Conservation (phyloP, 2,329 filamentous ascomycete species). For the Teratosphaeria viscida region DNA sequence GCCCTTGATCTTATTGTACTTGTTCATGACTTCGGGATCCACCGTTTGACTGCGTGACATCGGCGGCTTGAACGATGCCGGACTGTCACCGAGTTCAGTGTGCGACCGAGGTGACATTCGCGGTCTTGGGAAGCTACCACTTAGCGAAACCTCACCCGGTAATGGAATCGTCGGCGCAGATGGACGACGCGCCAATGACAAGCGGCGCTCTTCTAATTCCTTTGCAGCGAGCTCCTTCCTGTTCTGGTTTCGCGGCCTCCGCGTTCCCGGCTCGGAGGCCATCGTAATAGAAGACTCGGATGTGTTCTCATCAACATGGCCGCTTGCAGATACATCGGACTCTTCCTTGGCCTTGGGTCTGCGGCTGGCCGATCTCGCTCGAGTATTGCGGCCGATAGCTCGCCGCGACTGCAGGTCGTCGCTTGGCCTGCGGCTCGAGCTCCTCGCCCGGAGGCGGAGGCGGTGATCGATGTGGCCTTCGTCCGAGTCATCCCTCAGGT, state of each 20-base stretch:
- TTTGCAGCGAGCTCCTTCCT: constrained; percentile 48
- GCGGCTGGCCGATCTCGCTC: constrained; percentile 14
- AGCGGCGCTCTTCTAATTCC: constrained; percentile 78
- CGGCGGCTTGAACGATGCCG: constrained; percentile 28
- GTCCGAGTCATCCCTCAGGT: constrained; percentile 44
- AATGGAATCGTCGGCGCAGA: constrained; percentile 72
- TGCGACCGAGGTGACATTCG: constrained; percentile 26
- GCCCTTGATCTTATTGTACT: constrained; percentile 26
- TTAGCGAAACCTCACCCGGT: constrained; percentile 45
- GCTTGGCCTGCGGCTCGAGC: constrained; percentile 34
- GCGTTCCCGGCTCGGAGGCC: constrained; percentile 2
- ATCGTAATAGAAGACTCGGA: constrained; percentile 7
- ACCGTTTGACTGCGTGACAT: constrained; percentile 54
- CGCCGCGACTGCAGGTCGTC: constrained; percentile 25
- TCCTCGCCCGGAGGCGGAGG: constrained; percentile 40
- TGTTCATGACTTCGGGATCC: constrained; percentile 43
- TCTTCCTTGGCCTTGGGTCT: constrained; percentile 5
- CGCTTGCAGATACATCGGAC: constrained; percentile 1
- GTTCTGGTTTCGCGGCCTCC: constrained; percentile 15
- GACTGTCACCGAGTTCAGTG: constrained; percentile 35
- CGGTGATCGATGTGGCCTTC: constrained; percentile 38
- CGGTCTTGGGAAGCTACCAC: constrained; percentile 24
- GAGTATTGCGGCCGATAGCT: constrained; percentile 15
- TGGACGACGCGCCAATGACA: constrained; percentile 70
- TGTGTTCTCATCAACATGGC: constrained; percentile 4